Base-by-base conservation (phyloP, 2,329 filamentous ascomycete genomes). In the Ophiostoma ulmi region DNA sequence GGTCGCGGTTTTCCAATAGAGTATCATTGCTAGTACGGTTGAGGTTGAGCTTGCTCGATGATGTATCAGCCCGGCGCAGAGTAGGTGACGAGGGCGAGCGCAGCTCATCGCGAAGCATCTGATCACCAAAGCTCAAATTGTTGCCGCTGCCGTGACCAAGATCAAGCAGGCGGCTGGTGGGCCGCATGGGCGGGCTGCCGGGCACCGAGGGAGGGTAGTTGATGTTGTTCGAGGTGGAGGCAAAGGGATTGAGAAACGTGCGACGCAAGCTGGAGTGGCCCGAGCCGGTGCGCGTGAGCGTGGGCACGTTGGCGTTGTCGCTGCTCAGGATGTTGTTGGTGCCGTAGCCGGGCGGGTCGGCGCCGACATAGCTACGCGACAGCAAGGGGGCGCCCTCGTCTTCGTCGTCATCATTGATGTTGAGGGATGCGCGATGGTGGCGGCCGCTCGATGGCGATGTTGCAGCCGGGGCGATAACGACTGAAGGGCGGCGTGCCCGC, bases 151-250 rank as follows among this genome's bases (percentile, higher is more conserved):
- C 44, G 36, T 61, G 44, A n/a, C 31, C 31, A 3, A 89, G 82
- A 48, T 86, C 83, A 70, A 83, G 78, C 41, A 70, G 67, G 4
- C 82, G 81, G 71, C 85, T 82, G 0, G 78, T 75, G 0, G 44
- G 44, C 17, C 52, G 84, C 71, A 88, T 80, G 1, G 79, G 79
- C 1, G 89, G 89, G 8, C 87, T 88, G 0, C 85, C 86, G 1
- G 89, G 89, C 65, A 91, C 83, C 0, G 89, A 91, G 0, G 89
- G 89, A 3, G 89, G 89, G 73, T 90, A 88, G 75, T 91, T 91
- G 72, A 91, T 80, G 79, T 90, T 80, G 79, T 90, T 89, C 71
- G 80, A 88, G 10, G 63, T 75, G 77, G 71, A 17, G 67, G 55
- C 31, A 31, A 76, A 74, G 1, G 78, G 77, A 13, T 70, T 75